Base-by-base conservation (phyloP, 169 alveolate species). In the Miamiensis avidus region DNA sequence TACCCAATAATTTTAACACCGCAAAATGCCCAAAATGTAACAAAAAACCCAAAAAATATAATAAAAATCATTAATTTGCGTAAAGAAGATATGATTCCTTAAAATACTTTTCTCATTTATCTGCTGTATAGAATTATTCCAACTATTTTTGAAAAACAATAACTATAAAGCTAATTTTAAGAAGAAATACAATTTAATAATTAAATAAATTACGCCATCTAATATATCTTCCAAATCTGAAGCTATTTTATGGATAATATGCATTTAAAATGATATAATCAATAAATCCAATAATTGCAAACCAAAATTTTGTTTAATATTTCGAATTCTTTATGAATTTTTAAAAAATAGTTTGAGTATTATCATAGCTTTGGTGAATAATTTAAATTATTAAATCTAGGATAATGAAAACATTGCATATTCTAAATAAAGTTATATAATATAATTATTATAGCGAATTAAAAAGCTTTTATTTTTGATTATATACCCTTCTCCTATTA, bases 1-100 rank as follows among this genome's bases (percentile, higher is more conserved):
- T 32, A 76, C n/a, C 82, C 82, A 6, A 76, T 76, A 29, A 76
- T 76, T 76, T 49, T 49, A 11, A 49, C 69, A 49, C 65, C 82
- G 65, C 82, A 76, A 76, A 76, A 76, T 76, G 32, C 1, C 29
- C 32, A 29, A 29, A 76, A 29, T 29, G 32, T 29, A 26, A 76
- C 6, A 32, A 76, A 76, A 76, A 76, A 76, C 25, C 16, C 29
- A 76, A 29, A 76, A 25, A 76, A 29, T 29, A 76, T 32, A 16
- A 76, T 6, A 29, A 76, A 31, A 1, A 27, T 49, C 6, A 76
- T 29, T 26, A 74, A 25, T 28, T 28, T 74, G 6, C 29, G 1
- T 29, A 76, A 29, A 31, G 77, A 74, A 28, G 25, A 28, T 11
- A 4, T 11, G 11, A 74, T 74, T 4, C 77, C 29, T n/a, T 74